Evolutionary conservation across 345 rosid genomes (phyloP), one percentile per base, ranked within the genome.

Genomic region (Ceriops zippeliana): DNA sequence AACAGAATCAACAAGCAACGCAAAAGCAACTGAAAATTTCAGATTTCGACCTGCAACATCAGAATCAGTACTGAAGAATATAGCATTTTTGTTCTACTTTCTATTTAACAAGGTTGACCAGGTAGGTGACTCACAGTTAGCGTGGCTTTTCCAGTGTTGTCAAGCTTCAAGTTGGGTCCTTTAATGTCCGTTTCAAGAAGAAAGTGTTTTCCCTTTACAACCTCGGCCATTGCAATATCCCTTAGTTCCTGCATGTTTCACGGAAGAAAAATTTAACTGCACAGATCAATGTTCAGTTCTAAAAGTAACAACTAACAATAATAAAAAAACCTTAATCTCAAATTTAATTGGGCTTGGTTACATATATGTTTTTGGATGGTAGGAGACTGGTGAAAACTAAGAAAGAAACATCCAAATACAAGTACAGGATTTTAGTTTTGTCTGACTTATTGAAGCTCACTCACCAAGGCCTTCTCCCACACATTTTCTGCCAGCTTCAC

Each of bases 391-490:
- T 34, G 37, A 34, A 2, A 52, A 2, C 28, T 6, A 53, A 7
- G 22, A 21, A 53, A 22, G 22, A 53, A 53, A 53, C 0, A 24
- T 20, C 21, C 58, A 53, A n/a, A 34, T 30, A 58, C 20, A 17
- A 56, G 63, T n/a, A 27, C 9, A 46, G 7, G 34, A 60, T 47
- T 38, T n/a, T 11, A 46, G n/a, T 20, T 20, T 46, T 28, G 1
- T 46, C 27, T 7, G 9, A 4, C 54, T 5, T 21, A 51, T 65
- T 49, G 53, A 72, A 72, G 13, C 65, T 76, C 63, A 78, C 89
- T 83, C 76, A 88, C 96, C 86, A 93, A 73, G 54, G 97, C 97
- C 76, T 80, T 91, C 81, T 93, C 98, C 98, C 91, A 91, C 15
- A 79, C 79, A 68, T 83, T 87, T 73, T 91, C 97, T n/a, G 89